Conservation (phyloP, 2,329 filamentous ascomycete genomes). For the Microsporum ferrugineum region DNA sequence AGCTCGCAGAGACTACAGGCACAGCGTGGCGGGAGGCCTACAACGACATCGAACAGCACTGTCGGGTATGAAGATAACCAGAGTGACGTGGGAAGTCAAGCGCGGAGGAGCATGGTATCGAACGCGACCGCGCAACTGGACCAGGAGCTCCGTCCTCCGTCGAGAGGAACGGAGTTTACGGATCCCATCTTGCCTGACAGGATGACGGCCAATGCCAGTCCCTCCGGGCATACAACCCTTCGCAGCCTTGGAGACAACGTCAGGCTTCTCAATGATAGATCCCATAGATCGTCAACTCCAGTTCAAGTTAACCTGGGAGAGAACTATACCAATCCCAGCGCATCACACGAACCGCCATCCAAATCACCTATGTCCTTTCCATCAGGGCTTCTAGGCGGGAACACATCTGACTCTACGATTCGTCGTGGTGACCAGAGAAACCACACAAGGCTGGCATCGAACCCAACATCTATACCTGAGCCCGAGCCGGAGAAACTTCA, state of each 20-base stretch:
- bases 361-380: slow-evolving; percentile 67
- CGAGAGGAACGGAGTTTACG: slow-evolving; percentile 69
- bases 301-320: slow-evolving; percentile 49
- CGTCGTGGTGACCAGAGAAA: slow-evolving; percentile 48
- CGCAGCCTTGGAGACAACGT: slow-evolving; percentile 66
- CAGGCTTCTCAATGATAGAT: slow-evolving; percentile 55
- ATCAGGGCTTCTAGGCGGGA: slow-evolving; percentile 57
- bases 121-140: slow-evolving; percentile 35
- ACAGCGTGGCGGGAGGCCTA: slow-evolving; percentile 53
- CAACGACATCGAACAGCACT: slow-evolving; percentile 23
- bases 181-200: slow-evolving; percentile 61
- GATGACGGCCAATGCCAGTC: slow-evolving; percentile 62
- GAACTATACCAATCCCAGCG: slow-evolving; percentile 44
- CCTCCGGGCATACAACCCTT: slow-evolving; percentile 47
- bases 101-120: slow-evolving; percentile 49
- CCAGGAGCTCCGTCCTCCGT: slow-evolving; percentile 50
- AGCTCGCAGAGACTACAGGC: slow-evolving; percentile 90
- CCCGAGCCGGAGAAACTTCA: slow-evolving; percentile 33
- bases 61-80: slow-evolving; percentile 34
- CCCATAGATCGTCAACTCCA: slow-evolving; percentile 27
- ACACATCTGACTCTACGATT: slow-evolving; percentile 39
- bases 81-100: slow-evolving; percentile 37
- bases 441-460: slow-evolving; percentile 67
- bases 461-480: slow-evolving; percentile 62
- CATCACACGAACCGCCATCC: slow-evolving; percentile 46